phyloP scores from a whole-genome alignment of 2,329 filamentous ascomycete genomes.

The Biscogniauxia mediterranea region DNA sequence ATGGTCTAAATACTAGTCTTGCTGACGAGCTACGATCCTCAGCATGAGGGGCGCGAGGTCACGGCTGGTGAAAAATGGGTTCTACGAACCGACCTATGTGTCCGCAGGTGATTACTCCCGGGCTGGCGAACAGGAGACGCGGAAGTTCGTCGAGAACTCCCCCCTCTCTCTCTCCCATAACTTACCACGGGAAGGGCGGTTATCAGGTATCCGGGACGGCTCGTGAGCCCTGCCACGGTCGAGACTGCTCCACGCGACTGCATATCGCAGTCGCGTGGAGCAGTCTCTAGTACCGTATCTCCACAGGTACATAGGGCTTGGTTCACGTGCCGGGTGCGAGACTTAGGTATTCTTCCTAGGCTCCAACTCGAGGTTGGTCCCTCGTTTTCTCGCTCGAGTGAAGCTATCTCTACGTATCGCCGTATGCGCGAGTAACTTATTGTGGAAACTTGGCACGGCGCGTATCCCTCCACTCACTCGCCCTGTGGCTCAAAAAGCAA shows the following conservation, averaged over 20 bases:
- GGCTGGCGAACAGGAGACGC: too few relatives aligned
- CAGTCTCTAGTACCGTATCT: background rate
- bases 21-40: conserved; percentile 1
- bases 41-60: conserved; percentile 83
- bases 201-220: background rate
- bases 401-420: too few relatives aligned
- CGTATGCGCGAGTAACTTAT: too few relatives aligned
- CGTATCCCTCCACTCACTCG: too few relatives aligned
- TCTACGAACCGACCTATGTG: conserved; percentile 77
- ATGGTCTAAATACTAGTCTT: background rate
- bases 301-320: background rate
- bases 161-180: too few relatives aligned
- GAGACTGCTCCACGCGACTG: background rate
- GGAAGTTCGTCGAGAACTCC: too few relatives aligned
- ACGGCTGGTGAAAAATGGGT: conserved; percentile 86
- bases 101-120: conserved; percentile 38
- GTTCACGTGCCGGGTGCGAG: background rate
- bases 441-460: too few relatives aligned
- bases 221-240: background rate
- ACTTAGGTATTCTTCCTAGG: too few relatives aligned
- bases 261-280: background rate
- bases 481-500: too few relatives aligned
- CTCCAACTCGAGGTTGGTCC: too few relatives aligned
- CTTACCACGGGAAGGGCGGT: too few relatives aligned
- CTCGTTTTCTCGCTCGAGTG: too few relatives aligned